These are phyloP conservation scores for Myxozyma geophila DNA, from an alignment of 805 yeast genomes.

Conservation along the genomic window DNA sequence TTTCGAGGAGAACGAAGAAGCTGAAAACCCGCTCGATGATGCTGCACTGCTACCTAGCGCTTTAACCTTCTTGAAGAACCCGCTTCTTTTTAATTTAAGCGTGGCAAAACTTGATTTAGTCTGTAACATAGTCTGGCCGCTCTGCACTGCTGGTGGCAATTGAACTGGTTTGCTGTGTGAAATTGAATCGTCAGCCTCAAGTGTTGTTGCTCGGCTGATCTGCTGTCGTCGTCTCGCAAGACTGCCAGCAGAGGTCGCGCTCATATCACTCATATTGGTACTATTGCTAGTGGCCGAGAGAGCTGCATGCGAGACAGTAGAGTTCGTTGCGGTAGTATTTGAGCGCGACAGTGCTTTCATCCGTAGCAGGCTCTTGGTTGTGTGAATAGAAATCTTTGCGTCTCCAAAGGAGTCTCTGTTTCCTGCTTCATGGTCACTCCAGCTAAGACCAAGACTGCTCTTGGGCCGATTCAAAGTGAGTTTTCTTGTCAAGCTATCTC, in stretches of 20 bases:
- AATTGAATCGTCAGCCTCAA: not conserved
- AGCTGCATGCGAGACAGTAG: conserved; percentile 30
- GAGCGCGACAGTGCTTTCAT: conserved; percentile 22
- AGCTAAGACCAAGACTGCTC: conserved; percentile 27
- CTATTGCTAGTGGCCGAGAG: conserved; percentile 37
- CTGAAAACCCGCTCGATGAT: conserved; percentile 1
- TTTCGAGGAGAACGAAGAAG: conserved; percentile 1
- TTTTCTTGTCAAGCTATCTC: conserved; percentile 2
- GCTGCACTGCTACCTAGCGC: conserved; percentile 21
- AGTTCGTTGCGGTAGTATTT: conserved; percentile 19
- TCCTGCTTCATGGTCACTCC: not conserved
- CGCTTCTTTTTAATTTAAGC: conserved; percentile 42
- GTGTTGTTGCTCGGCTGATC: conserved; percentile 18
- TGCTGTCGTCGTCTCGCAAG: conserved; percentile 68
- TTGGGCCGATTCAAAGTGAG: conserved; percentile 25
- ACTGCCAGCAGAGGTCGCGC: conserved; percentile 91
- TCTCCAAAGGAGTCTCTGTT: not conserved
- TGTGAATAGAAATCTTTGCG: conserved; percentile 10
- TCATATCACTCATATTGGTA: conserved; percentile 62
- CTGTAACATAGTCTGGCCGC: conserved; percentile 14
- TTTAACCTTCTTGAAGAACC: conserved; percentile 28
- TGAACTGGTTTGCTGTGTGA: conserved; percentile 7
- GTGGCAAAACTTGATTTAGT: conserved; percentile 25
- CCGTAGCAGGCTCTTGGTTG: conserved; percentile 19
- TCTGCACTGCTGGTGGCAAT: conserved; percentile 17